phyloP scores from a whole-genome alignment of 257 asterid species.

The Solanum peruvianum region DNA sequence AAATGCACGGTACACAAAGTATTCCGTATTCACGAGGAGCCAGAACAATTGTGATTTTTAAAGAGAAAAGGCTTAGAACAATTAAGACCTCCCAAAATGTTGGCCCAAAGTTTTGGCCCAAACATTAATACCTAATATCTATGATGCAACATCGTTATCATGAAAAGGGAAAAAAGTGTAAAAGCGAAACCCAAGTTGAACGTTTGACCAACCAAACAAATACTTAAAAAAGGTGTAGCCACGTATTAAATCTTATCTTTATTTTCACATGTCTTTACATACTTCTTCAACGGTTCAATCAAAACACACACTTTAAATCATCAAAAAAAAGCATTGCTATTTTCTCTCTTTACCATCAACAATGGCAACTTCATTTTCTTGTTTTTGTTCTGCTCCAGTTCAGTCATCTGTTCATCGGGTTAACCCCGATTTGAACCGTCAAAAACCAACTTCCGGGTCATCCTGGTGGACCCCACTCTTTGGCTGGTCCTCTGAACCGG shows the following conservation, averaged over 20 bases:
- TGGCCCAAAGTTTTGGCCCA: not conserved
- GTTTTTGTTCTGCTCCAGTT: slow-evolving; percentile 8
- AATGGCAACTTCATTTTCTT: slow-evolving; percentile 14
- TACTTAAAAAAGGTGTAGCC: not conserved
- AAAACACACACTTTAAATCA: not conserved
- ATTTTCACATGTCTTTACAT: not conserved
- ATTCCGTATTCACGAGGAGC: not conserved
- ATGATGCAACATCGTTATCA: slow-evolving; percentile 1
- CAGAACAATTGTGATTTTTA: not conserved
- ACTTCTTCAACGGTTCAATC: not conserved
- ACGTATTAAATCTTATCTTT: slow-evolving; percentile 15
- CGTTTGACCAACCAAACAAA: not conserved
- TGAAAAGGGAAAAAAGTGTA: not conserved
- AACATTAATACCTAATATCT: not conserved
- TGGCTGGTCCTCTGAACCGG: slow-evolving; percentile 52
- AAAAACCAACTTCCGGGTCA: not conserved
- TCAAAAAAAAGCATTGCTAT: not conserved
- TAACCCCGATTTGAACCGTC: not conserved
- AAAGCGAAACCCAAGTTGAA: not conserved
- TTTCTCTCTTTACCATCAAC: not conserved
- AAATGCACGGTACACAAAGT: not conserved
- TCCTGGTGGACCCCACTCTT: slow-evolving; percentile 34
- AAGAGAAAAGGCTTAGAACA: not conserved
- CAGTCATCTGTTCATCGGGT: slow-evolving; percentile 5
- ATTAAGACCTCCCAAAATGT: not conserved